A percentile compares a stretch with the other conserved stretches of the same genome.
phyloP scores from a whole-genome alignment of 2,329 filamentous ascomycete genomes.

The Ophiostoma quercus region DNA sequence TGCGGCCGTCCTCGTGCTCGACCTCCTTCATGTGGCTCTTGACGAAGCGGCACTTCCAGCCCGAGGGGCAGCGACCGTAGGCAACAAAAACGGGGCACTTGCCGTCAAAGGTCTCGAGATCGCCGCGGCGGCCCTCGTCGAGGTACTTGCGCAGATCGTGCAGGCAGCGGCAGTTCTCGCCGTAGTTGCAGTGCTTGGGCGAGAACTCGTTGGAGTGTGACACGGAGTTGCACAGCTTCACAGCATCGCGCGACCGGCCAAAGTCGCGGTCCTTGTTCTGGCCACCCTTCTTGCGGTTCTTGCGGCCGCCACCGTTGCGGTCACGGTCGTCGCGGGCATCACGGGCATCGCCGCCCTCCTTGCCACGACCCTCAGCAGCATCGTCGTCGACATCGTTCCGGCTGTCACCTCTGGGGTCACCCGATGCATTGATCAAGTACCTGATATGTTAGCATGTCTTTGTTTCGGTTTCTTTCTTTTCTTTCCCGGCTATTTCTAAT shows the following conservation, averaged over 20 bases:
- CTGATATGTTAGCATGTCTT: slow-evolving; percentile 31
- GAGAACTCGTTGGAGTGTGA: slow-evolving; percentile 73
- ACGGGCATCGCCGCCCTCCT: slow-evolving; percentile 26
- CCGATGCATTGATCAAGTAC: slow-evolving; percentile 37
- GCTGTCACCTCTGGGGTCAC: background rate
- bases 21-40: slow-evolving; percentile 80
- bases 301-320: slow-evolving; percentile 31
- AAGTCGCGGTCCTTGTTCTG: slow-evolving; percentile 83
- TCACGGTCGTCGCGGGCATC: slow-evolving; percentile 27
- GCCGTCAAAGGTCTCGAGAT: slow-evolving; percentile 69
- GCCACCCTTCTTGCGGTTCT: slow-evolving; percentile 47
- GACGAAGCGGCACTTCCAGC: slow-evolving; percentile 93
- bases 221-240: slow-evolving; percentile 72
- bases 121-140: slow-evolving; percentile 70
- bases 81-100: slow-evolving; percentile 76
- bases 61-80: slow-evolving; percentile 70
- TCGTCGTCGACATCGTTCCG: slow-evolving; percentile 42
- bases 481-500: background rate
- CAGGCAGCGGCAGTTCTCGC: slow-evolving; percentile 71
- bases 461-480: background rate
- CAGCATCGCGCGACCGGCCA: slow-evolving; percentile 70
- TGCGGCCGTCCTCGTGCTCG: slow-evolving; percentile 69
- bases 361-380: slow-evolving; percentile 43
- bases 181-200: slow-evolving; percentile 68
- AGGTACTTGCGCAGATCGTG: slow-evolving; percentile 86